These are phyloP conservation scores for Macrocystidia cucumis DNA, from an alignment of 1,284 basidiomycete species.

Conservation along the genomic window DNA sequence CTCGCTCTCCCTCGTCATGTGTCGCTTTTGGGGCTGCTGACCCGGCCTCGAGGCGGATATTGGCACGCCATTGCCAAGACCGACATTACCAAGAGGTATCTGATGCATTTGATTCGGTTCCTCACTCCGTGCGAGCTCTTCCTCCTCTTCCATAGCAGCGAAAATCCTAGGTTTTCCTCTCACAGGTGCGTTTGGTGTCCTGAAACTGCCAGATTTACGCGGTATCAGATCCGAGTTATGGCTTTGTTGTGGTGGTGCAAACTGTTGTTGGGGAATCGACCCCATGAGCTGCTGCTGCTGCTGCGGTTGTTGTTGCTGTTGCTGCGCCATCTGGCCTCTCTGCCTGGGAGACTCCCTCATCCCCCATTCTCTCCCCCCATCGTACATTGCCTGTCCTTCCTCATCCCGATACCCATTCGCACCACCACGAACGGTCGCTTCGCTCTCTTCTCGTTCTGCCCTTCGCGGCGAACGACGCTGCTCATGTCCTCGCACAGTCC, in stretches of 20 bases:
- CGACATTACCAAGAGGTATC: not conserved
- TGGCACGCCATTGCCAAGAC: not conserved
- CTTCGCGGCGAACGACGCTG: too few relatives aligned
- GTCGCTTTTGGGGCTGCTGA: not conserved
- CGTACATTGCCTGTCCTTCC: too few relatives aligned
- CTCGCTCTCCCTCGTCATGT: slow-evolving; percentile 1
- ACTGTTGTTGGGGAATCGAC: slow-evolving; percentile 9
- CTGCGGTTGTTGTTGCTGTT: too few relatives aligned
- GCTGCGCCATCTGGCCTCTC: too few relatives aligned
- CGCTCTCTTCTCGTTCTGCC: too few relatives aligned
- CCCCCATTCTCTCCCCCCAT: too few relatives aligned
- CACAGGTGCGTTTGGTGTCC: slow-evolving; percentile 6
- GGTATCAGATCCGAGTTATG: too few relatives aligned
- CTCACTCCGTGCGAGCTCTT: not conserved
- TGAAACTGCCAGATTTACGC: slow-evolving; percentile 10
- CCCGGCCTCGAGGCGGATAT: not conserved
- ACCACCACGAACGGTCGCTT: too few relatives aligned
- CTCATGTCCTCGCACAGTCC: too few relatives aligned
- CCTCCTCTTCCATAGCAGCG: slow-evolving; percentile 22
- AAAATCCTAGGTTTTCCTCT: slow-evolving; percentile 34
- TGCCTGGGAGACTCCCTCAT: too few relatives aligned
- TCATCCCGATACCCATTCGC: too few relatives aligned
- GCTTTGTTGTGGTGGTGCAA: slow-evolving; percentile 5
- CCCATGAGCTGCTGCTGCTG: too few relatives aligned
- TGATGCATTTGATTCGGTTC: not conserved